A percentile compares a stretch with the other conserved stretches of the same genome.
Conservation (phyloP, 352 stramenopile genomes). For the Pilasporangium apinafurcum region DNA sequence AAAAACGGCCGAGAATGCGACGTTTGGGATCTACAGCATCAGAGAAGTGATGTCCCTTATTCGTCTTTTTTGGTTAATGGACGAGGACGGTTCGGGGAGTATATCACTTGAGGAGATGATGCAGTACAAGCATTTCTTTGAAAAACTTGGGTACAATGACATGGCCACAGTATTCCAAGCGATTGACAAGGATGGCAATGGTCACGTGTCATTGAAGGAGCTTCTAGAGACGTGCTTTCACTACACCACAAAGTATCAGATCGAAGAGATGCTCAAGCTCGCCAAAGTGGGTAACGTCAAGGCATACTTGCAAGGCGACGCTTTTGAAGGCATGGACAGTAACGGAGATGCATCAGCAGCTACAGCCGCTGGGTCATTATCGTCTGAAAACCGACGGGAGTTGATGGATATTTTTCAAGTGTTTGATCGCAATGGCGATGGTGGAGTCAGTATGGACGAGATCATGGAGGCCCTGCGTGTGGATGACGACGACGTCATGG, state of each 20-base stretch:
- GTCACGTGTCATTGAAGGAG: conserved; percentile 47
- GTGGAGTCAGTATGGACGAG: conserved; percentile 61
- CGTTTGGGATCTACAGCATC: conserved; percentile 66
- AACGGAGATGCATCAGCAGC: not conserved
- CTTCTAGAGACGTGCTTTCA: conserved; percentile 63
- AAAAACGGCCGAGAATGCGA: conserved; percentile 5
- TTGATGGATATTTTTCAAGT: conserved; percentile 60
- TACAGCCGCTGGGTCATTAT: conserved; percentile 1
- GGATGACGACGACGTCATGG: conserved; percentile 58
- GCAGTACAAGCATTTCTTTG: conserved; percentile 50
- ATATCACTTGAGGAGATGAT: conserved; percentile 49
- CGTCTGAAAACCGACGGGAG: conserved; percentile 29
- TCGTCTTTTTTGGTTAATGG: conserved; percentile 66
- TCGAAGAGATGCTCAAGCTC: conserved; percentile 67
- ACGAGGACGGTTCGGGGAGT: conserved; percentile 54
- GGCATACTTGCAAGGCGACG: conserved; percentile 26
- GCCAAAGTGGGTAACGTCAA: conserved; percentile 57
- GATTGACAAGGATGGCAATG: conserved; percentile 62
- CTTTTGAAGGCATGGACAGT: too few species aligned
- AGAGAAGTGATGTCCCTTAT: conserved; percentile 73
- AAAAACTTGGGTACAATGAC: conserved; percentile 59
- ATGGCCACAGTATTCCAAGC: conserved; percentile 59
- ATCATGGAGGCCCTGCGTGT: conserved; percentile 64
- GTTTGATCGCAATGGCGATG: conserved; percentile 65
- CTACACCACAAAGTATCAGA: conserved; percentile 44